A percentile compares a stretch with the other conserved stretches of the same genome.
Evolutionary conservation across 768 basidiomycete species (phyloP).

Genomic region (Boletus patriciae): DNA sequence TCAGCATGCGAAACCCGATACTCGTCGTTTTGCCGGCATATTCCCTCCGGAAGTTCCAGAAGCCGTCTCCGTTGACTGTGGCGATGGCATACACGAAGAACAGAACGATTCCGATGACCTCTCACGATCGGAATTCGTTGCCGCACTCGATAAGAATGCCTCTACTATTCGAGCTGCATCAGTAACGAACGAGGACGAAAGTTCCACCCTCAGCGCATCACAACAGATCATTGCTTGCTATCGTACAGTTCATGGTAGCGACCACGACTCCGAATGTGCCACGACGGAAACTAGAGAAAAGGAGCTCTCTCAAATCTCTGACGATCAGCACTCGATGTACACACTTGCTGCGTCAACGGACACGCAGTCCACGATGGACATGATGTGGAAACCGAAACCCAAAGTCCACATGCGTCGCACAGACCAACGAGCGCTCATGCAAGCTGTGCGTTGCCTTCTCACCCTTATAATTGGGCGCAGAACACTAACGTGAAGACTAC

Average conservation of each 20-base stretch:
- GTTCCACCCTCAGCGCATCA: constrained; percentile 18
- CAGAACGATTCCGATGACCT: constrained; percentile 6
- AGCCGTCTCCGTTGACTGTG: constrained; percentile 1
- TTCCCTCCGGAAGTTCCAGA: constrained; percentile 16
- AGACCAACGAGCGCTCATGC: constrained; percentile 36
- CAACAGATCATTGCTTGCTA: constrained; percentile 24
- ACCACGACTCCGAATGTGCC: neutral
- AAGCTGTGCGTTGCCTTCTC: constrained; percentile 39
- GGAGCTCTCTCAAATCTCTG: constrained; percentile 17
- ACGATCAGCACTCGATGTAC: constrained; percentile 29
- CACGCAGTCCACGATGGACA: constrained; percentile 23
- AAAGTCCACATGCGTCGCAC: constrained; percentile 38
- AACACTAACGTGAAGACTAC: neutral
- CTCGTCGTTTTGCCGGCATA: constrained; percentile 30
- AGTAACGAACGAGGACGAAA: neutral
- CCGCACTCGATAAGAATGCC: neutral
- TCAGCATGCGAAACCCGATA: constrained; percentile 14
- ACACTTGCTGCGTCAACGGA: constrained; percentile 19
- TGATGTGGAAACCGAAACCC: constrained; percentile 34
- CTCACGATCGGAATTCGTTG: constrained; percentile 15
- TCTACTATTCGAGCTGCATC: constrained; percentile 1
- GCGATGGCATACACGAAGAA: constrained; percentile 15
- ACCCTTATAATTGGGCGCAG: neutral
- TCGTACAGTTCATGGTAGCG: constrained; percentile 11
- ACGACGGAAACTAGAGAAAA: constrained; percentile 14